Evolutionary conservation across 2,329 filamentous ascomycete genomes (phyloP).

Genomic region (Fusarium albidum): DNA sequence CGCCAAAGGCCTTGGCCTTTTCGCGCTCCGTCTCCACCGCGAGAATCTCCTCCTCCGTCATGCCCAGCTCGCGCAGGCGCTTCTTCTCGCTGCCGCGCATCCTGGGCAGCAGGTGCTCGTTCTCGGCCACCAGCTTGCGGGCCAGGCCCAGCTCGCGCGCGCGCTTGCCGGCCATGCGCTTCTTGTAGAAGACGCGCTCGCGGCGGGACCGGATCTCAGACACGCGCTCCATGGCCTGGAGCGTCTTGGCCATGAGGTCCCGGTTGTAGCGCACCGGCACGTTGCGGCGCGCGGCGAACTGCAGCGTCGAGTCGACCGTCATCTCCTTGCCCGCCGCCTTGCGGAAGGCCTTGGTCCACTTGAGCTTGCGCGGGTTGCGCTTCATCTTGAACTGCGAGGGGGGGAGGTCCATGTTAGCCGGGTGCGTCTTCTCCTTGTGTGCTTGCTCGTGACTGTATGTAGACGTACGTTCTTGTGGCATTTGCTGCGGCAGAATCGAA

Average conservation of each 20-base stretch:
- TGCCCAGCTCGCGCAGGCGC: conserved; percentile 62
- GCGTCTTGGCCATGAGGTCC: conserved; percentile 84
- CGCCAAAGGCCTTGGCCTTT: conserved; percentile 52
- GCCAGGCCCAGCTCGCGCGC: conserved; percentile 81
- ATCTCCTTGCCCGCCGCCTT: conserved; percentile 81
- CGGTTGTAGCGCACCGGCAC: conserved; percentile 95
- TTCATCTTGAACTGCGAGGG: conserved; percentile 86
- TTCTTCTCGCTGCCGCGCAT: conserved; percentile 70
- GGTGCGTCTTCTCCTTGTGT: background rate
- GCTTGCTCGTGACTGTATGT: conserved; percentile 2
- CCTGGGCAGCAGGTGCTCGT: conserved; percentile 88
- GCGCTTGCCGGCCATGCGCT: conserved; percentile 90
- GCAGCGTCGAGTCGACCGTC: conserved; percentile 93
- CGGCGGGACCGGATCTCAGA: conserved; percentile 83
- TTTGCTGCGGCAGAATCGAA: conserved; percentile 68
- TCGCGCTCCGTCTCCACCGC: conserved; percentile 54
- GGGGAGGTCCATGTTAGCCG: conserved; percentile 15
- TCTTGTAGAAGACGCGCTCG: conserved; percentile 93
- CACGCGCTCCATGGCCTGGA: conserved; percentile 92
- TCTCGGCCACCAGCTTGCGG: conserved; percentile 87
- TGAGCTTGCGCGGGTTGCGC: conserved; percentile 95
- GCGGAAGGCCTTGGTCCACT: conserved; percentile 96
- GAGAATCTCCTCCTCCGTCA: conserved; percentile 57
- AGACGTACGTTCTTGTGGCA: conserved; percentile 65
- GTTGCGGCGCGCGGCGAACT: conserved; percentile 93